Evolutionary conservation across 768 basidiomycete species (phyloP).

Genomic region (Kwoniella dejecticola): DNA sequence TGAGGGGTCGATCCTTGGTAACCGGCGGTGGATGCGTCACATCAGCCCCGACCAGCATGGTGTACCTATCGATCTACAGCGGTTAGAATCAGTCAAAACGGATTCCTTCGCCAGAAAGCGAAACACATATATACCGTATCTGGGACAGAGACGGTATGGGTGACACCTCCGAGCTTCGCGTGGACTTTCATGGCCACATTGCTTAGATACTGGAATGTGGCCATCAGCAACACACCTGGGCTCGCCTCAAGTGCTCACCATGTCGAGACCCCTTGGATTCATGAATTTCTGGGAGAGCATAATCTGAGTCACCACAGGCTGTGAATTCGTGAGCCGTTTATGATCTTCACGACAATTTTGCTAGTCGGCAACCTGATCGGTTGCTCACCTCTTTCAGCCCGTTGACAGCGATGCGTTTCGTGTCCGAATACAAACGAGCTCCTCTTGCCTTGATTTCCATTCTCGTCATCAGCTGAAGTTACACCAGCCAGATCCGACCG

Average conservation of each 20-base stretch:
- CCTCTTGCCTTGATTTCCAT: conserved; percentile 29
- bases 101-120: not conserved
- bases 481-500: not conserved
- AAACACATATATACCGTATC: too few relatives aligned
- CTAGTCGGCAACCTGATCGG: not conserved
- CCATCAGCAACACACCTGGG: not conserved
- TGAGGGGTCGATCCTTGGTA: conserved; percentile 22
- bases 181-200: conserved; percentile 51
- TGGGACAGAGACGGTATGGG: conserved; percentile 42
- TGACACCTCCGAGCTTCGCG: conserved; percentile 53
- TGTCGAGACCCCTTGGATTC: conserved; percentile 32
- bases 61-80: conserved; percentile 30
- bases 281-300: conserved; percentile 34
- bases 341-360: too few relatives aligned
- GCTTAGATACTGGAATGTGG: not conserved
- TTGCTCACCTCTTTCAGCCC: conserved; percentile 4
- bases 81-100: not conserved
- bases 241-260: conserved; percentile 14
- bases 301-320: conserved; percentile 50
- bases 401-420: conserved; percentile 4
- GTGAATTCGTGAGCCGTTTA: too few relatives aligned
- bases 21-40: conserved; percentile 38
- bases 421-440: not conserved
- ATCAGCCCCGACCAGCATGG: conserved; percentile 48
- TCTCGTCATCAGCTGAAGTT: not conserved